Percentiles rank a stretch among this genome's conserved stretches.
Conservation (phyloP, 1,284 basidiomycete species). For the Golubevia pallescens region DNA sequence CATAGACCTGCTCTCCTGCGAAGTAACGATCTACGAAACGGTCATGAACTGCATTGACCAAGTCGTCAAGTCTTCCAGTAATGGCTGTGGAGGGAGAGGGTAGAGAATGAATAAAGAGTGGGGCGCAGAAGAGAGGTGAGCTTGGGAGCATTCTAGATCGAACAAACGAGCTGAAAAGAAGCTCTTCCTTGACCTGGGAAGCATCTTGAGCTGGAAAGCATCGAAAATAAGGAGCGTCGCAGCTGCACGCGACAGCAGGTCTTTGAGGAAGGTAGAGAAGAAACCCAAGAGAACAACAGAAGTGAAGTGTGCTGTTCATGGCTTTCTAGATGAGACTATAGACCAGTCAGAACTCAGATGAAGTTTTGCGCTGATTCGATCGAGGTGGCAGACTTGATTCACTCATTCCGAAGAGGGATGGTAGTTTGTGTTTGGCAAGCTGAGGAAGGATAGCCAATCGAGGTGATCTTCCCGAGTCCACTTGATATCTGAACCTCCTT, state of each 20-base stretch:
- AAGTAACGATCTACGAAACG: conserved; percentile 95
- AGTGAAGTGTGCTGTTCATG: too few relatives aligned
- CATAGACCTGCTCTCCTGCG: conserved; percentile 71
- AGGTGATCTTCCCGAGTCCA: too few relatives aligned
- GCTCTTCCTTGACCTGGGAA: background rate
- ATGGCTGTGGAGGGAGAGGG: conserved; percentile 73
- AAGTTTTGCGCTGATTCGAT: too few relatives aligned
- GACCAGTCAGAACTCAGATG: too few relatives aligned
- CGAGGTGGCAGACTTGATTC: too few relatives aligned
- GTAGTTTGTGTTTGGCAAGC: too few relatives aligned
- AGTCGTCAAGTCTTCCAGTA: conserved; percentile 88
- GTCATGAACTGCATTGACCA: conserved; percentile 92
- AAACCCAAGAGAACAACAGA: too few relatives aligned
- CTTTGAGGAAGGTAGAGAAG: conserved; percentile 26
- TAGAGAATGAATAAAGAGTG: conserved; percentile 5
- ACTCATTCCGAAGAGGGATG: too few relatives aligned
- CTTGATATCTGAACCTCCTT: too few relatives aligned
- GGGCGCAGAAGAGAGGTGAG: background rate
- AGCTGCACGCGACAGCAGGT: conserved; percentile 1
- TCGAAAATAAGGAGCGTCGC: background rate
- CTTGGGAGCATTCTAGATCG: background rate
- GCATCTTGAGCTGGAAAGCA: background rate
- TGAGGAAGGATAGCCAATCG: too few relatives aligned
- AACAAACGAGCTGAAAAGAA: background rate
- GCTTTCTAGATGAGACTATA: too few relatives aligned